Conservation (phyloP, 2,329 filamentous ascomycete species). For the Trichophyton schoenleinii region DNA sequence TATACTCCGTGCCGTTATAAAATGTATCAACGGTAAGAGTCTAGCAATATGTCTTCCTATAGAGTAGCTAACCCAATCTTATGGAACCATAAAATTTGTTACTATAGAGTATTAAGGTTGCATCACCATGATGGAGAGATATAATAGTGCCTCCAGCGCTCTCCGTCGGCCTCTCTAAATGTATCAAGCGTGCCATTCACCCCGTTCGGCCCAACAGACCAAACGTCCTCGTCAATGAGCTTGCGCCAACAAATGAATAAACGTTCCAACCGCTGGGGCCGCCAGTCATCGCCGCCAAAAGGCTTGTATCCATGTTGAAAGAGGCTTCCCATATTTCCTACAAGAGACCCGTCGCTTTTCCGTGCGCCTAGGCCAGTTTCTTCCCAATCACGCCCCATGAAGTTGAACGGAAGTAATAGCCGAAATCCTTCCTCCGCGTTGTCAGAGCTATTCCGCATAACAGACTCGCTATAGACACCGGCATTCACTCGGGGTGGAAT, state of each 20-base stretch:
- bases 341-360: constrained; percentile 1
- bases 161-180: neutral
- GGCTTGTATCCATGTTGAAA: constrained; percentile 5
- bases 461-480: constrained; percentile 3
- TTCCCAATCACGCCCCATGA: neutral
- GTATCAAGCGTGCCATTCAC: constrained; percentile 4
- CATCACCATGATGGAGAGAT: constrained; percentile 1
- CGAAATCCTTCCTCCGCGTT: constrained; percentile 4
- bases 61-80: neutral
- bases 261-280: neutral
- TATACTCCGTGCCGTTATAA: neutral
- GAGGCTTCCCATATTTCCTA: neutral
- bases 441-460: neutral
- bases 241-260: constrained; percentile 6
- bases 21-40: too few relatives aligned
- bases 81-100: neutral
- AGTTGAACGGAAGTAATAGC: constrained; percentile 4
- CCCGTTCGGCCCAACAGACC: constrained; percentile 1
- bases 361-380: neutral
- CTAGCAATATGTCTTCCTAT: neutral
- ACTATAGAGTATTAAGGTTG: neutral
- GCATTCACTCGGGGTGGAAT: constrained; percentile 2
- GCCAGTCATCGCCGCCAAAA: neutral
- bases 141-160: constrained; percentile 3
- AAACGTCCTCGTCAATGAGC: constrained; percentile 1